Base-by-base conservation (phyloP, 352 stramenopile species). In the Peronospora belbahrii region DNA sequence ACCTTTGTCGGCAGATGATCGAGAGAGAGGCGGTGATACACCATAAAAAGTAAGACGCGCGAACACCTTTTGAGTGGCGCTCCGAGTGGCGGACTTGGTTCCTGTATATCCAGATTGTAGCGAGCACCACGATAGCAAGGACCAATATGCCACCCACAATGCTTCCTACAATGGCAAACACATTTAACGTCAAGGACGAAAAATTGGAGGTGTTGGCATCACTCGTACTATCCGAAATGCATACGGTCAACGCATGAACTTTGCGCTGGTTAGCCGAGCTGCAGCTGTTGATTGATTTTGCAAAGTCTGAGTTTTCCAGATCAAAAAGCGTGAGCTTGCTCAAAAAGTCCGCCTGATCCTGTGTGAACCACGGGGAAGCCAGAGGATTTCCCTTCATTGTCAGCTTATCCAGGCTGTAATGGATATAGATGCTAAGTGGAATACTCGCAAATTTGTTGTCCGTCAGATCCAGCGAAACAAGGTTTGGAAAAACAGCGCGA, bases 401-500 rank as follows among this genome's bases (percentile, higher is more conserved):
- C 7, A 87, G 51, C 24, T 60, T 44, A 31, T 67, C 42, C 14
- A 87, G 59, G 2, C 43, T 64, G 11, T 62, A 37, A 48, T 83
- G 67, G 5, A 64, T 57, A 42, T 75, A 87, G 7, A 87, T 60
- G 4, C 60, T 58, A 3, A 43, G 22, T 1, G 72, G 75, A 20
- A 84, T 72, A 11, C 54, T 58, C 1, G 65, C 69, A 22, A 87
- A 59, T 6, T 74, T 62, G 54, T 87, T 87, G 48, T 47, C 27
- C 6, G 56, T 69, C 20, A 87, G 28, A 40, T 85, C 67, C 59
- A 87, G 55, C 14, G 62, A 75, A 6, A 42, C 64, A 19, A 87
- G 52, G 30, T 67, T 65, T 0, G 70, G 64, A 54, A 76, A 85
- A 11, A 85, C 78, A 41, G 62, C 58, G 4, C 62, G 69, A 50